Percentiles rank a stretch among this genome's conserved stretches.
phyloP scores from a whole-genome alignment of 179 eudicot genomes.

The Vitellaria paradoxa region DNA sequence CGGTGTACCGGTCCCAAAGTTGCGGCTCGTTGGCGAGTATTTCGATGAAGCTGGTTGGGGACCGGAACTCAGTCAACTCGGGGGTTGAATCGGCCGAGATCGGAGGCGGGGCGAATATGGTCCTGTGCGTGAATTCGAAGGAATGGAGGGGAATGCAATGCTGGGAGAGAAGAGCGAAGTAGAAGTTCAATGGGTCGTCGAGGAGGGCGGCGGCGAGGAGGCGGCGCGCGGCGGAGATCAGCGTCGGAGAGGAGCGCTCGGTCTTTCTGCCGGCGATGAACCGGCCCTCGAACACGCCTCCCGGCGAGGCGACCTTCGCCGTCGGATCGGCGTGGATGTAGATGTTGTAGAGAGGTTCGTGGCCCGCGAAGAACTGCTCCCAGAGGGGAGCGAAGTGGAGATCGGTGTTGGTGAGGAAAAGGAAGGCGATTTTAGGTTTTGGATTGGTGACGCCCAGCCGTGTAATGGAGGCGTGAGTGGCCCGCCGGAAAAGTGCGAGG shows the following conservation, averaged over 20 bases:
- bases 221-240: constrained; percentile 53
- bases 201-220: constrained; percentile 47
- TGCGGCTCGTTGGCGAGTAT: constrained; percentile 33
- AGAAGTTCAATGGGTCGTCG: constrained; percentile 36
- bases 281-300: constrained; percentile 29
- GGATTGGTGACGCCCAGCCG: constrained; percentile 28
- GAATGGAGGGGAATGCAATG: constrained; percentile 53
- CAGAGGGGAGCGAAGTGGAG: constrained; percentile 65
- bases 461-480: constrained; percentile 28
- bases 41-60: constrained; percentile 35
- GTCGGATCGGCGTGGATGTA: constrained; percentile 52
- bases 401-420: constrained; percentile 70
- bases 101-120: constrained; percentile 12
- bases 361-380: constrained; percentile 50
- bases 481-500: constrained; percentile 44
- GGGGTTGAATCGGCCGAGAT: constrained; percentile 4
- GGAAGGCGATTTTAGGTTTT: constrained; percentile 68
- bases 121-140: constrained; percentile 28
- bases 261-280: constrained; percentile 33
- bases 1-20: constrained; percentile 43
- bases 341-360: constrained; percentile 36
- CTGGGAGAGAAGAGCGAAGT: constrained; percentile 52
- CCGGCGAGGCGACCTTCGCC: constrained; percentile 16
- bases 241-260: constrained; percentile 43
- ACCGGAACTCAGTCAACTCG: not conserved